Percentiles rank a stretch among this genome's conserved stretches.
Evolutionary conservation across 2,329 filamentous ascomycete genomes (phyloP).

Genomic region (Orbilia brochopaga): DNA sequence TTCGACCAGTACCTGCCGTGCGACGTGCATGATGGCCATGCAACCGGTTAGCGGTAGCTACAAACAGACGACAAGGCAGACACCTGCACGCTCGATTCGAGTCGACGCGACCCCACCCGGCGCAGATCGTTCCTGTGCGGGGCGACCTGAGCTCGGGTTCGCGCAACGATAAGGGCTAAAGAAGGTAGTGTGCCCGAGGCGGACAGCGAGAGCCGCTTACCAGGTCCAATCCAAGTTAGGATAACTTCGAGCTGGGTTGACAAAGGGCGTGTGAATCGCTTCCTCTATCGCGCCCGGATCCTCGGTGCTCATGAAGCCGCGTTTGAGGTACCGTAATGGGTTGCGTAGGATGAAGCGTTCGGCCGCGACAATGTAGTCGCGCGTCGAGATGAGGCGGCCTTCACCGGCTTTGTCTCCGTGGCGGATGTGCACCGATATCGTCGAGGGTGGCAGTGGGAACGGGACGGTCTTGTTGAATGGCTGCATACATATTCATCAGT

Average conservation of each 20-base stretch:
- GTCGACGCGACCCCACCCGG: background rate
- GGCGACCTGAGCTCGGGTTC: background rate
- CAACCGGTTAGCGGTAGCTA: too few relatives aligned
- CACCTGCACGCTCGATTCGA: too few relatives aligned
- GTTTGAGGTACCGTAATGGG: constrained; percentile 36
- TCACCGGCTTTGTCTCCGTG: constrained; percentile 48
- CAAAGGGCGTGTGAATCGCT: constrained; percentile 22
- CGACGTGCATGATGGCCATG: background rate
- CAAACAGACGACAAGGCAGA: too few relatives aligned
- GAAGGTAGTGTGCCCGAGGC: background rate
- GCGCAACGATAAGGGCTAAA: background rate
- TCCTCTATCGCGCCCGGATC: constrained; percentile 38
- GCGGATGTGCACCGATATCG: constrained; percentile 41
- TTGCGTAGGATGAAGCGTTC: constrained; percentile 40
- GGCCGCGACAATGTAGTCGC: constrained; percentile 42
- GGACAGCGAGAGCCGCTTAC: constrained; percentile 8
- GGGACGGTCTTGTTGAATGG: constrained; percentile 16
- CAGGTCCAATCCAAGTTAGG: constrained; percentile 45
- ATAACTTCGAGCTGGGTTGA: constrained; percentile 35
- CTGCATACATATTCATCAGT: background rate
- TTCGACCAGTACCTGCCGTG: constrained; percentile 37
- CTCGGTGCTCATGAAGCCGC: constrained; percentile 45
- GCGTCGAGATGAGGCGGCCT: constrained; percentile 37
- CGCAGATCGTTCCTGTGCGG: background rate
- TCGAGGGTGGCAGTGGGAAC: constrained; percentile 38